Percentiles rank a stretch among this genome's conserved stretches.
phyloP scores from a whole-genome alignment of 768 basidiomycete species.

The Glaciozyma antarctica region DNA sequence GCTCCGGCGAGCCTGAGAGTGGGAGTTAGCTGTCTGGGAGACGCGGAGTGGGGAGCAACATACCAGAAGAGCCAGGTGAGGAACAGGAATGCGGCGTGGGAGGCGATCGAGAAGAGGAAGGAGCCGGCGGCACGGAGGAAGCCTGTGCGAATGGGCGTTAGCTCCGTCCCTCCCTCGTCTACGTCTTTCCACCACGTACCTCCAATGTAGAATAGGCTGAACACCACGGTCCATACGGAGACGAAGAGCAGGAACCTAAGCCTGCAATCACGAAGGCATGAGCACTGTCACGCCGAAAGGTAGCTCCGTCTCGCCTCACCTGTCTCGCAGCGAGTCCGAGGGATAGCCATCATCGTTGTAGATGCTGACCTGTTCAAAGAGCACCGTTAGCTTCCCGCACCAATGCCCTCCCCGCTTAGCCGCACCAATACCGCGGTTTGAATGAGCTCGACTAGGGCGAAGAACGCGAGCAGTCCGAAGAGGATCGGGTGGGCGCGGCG shows the following conservation, averaged over 20 bases:
- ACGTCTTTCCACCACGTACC: conserved; percentile 7
- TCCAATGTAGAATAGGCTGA: conserved; percentile 26
- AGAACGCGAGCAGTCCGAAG: conserved; percentile 26
- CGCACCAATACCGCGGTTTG: conserved; percentile 21
- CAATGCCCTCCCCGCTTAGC: too few species aligned
- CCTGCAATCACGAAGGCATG: neutral
- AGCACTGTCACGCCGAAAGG: neutral
- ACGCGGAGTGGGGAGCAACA: neutral
- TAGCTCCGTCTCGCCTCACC: conserved; percentile 1
- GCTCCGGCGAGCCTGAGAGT: conserved; percentile 30
- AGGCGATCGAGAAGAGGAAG: conserved; percentile 35
- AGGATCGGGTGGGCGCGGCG: conserved; percentile 19
- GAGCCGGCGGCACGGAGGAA: conserved; percentile 25
- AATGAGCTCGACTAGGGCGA: conserved; percentile 18
- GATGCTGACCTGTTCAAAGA: neutral
- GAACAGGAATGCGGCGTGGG: conserved; percentile 27
- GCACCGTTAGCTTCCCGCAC: neutral
- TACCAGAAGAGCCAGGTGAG: conserved; percentile 36
- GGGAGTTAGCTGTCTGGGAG: neutral
- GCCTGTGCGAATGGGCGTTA: conserved; percentile 4
- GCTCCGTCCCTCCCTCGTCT: neutral
- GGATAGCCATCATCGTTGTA: conserved; percentile 24
- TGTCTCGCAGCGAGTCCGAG: conserved; percentile 7
- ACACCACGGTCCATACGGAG: conserved; percentile 30
- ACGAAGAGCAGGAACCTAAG: conserved; percentile 29